phyloP scores from a whole-genome alignment of 1,139 yeast genomes.

The Diutina scorzettiae region DNA sequence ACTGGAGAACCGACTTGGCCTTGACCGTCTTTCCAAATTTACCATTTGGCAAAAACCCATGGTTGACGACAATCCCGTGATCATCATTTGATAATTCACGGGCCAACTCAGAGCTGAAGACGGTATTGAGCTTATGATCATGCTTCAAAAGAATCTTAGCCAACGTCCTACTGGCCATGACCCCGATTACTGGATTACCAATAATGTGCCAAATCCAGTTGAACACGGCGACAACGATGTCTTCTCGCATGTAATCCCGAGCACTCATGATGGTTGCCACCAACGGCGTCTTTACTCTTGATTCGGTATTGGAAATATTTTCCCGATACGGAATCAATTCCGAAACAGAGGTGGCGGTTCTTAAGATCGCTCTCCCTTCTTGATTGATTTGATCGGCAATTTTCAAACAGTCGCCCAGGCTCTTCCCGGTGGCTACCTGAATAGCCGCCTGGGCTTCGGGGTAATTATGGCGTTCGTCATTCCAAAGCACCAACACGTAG shows the following conservation, averaged over 20 bases:
- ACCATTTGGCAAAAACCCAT: conserved; percentile 21
- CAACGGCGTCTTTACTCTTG: conserved; percentile 31
- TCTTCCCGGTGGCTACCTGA: conserved; percentile 21
- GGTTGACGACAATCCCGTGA: conserved; percentile 16
- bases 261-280: conserved; percentile 43
- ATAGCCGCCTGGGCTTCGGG: conserved; percentile 33
- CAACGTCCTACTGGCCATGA: conserved; percentile 14
- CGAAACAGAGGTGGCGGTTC: conserved; percentile 10
- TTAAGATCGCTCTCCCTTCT: conserved; percentile 20
- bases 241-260: conserved; percentile 37
- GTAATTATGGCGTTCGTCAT: conserved; percentile 60
- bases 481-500: conserved; percentile 50
- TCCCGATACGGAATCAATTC: background rate
- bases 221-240: conserved; percentile 28
- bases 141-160: conserved; percentile 21
- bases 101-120: conserved; percentile 16
- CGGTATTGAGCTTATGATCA: conserved; percentile 15
- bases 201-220: conserved; percentile 39
- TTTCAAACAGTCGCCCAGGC: conserved; percentile 16
- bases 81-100: conserved; percentile 10
- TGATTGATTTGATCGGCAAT: conserved; percentile 25
- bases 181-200: conserved; percentile 18
- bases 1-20: conserved; percentile 17
- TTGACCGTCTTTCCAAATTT: conserved; percentile 9
- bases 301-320: conserved; percentile 13